Evolutionary conservation across 805 yeast species (phyloP).

Genomic region (Zygosaccharomyces gambellarensis): DNA sequence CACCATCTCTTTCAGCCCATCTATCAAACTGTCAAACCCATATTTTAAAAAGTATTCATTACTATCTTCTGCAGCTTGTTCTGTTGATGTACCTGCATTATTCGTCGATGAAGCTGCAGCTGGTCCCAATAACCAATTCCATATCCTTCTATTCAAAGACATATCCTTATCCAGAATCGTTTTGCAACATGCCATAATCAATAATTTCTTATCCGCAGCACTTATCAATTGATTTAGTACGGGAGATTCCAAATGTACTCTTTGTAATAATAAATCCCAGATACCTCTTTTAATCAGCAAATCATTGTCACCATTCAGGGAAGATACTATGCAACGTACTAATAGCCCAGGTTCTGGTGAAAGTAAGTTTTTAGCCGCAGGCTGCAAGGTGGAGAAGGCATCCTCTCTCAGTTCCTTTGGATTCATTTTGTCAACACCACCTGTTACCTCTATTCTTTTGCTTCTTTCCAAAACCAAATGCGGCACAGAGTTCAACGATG

Average conservation of each 20-base stretch:
- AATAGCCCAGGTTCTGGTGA: conserved; percentile 77
- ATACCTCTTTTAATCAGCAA: conserved; percentile 82
- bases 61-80: conserved; percentile 6
- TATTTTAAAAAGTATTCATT: conserved; percentile 49
- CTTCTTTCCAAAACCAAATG: conserved; percentile 22
- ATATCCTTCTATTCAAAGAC: conserved; percentile 88
- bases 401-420: conserved; percentile 34
- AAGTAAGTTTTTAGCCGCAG: conserved; percentile 57
- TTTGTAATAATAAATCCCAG: conserved; percentile 69
- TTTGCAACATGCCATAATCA: conserved; percentile 58
- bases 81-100: conserved; percentile 7
- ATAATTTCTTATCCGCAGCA: conserved; percentile 48
- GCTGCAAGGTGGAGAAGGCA: conserved; percentile 34
- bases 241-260: conserved; percentile 59
- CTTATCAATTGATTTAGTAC: conserved; percentile 47
- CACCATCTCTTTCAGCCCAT: conserved; percentile 51
- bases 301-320: conserved; percentile 60
- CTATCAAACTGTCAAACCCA: conserved; percentile 48
- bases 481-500: conserved; percentile 46
- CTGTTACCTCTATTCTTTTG: conserved; percentile 1
- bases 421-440: conserved; percentile 10
- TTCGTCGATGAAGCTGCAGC: conserved; percentile 9
- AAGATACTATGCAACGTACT: conserved; percentile 65
- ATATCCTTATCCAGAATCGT: conserved; percentile 80
- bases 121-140: conserved; percentile 92